A percentile compares a stretch with the other conserved stretches of the same genome.
Conservation (phyloP, 345 rosid species). For the Syzygium oleosum region DNA sequence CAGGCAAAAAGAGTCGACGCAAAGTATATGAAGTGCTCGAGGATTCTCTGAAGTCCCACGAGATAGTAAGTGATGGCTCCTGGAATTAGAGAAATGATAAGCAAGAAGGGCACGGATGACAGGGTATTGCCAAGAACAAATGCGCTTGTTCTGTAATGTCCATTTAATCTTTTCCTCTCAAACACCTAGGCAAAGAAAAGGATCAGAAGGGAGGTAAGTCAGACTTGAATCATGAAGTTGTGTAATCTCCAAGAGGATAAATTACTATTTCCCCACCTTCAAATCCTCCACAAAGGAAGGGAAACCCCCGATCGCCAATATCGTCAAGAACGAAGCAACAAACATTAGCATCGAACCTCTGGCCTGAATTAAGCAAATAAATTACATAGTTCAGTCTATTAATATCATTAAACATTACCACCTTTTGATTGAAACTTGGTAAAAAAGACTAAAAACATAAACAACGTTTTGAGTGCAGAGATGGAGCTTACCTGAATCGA, state of each 20-base stretch:
- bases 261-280: slow-evolving; percentile 24
- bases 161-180: slow-evolving; percentile 42
- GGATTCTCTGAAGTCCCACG: slow-evolving; percentile 25
- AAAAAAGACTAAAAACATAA: neutral
- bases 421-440: neutral
- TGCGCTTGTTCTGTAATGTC: slow-evolving; percentile 36
- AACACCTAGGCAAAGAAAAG: slow-evolving; percentile 20
- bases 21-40: slow-evolving; percentile 26
- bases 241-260: neutral
- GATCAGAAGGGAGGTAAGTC: neutral
- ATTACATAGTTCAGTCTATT: neutral
- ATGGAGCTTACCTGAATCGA: slow-evolving; percentile 38
- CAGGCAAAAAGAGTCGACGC: slow-evolving; percentile 14
- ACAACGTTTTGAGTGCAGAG: neutral
- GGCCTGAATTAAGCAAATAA: slow-evolving; percentile 15
- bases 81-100: slow-evolving; percentile 27
- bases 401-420: neutral
- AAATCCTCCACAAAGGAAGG: slow-evolving; percentile 58
- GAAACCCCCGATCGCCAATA: slow-evolving; percentile 46
- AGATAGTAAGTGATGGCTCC: slow-evolving; percentile 28
- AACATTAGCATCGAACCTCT: slow-evolving; percentile 39
- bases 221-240: neutral
- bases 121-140: slow-evolving; percentile 36
- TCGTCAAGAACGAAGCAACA: slow-evolving; percentile 35
- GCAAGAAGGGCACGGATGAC: slow-evolving; percentile 32